Percentiles rank a stretch among this genome's conserved stretches.
These are phyloP conservation scores for Stephania cephalantha DNA, from an alignment of 164 flowering plant genomes.

Conservation along the genomic window DNA sequence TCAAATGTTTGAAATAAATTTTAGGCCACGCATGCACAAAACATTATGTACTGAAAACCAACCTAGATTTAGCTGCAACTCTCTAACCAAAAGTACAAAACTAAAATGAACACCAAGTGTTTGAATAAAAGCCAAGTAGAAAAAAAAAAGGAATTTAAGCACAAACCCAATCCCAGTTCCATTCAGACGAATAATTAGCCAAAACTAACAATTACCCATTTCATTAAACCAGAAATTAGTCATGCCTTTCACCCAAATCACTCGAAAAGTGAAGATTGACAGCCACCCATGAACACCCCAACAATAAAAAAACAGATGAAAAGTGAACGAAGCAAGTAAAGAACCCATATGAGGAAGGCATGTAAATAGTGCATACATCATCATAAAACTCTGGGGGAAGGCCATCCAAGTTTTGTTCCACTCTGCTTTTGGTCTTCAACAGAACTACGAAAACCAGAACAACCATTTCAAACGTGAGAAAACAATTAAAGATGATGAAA, in stretches of 20 bases:
- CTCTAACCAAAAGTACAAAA: neutral
- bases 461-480: neutral
- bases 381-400: conserved; percentile 70
- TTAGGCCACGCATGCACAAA: neutral
- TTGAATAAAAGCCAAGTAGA: neutral
- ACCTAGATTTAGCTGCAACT: neutral
- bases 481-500: neutral
- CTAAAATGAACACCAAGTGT: neutral
- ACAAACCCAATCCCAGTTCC: neutral
- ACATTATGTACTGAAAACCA: neutral
- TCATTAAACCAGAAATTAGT: neutral
- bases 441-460: conserved; percentile 21
- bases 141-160: neutral
- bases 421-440: conserved; percentile 33
- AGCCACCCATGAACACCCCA: neutral
- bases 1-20: no score
- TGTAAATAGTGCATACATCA: conserved; percentile 37
- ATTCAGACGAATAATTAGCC: neutral
- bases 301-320: neutral
- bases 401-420: conserved; percentile 43
- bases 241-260: neutral
- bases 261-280: neutral
- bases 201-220: conserved; percentile 1
- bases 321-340: neutral
- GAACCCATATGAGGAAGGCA: neutral